Base-by-base conservation (phyloP, 441 rosid species). In the Adansonia gregorii region DNA sequence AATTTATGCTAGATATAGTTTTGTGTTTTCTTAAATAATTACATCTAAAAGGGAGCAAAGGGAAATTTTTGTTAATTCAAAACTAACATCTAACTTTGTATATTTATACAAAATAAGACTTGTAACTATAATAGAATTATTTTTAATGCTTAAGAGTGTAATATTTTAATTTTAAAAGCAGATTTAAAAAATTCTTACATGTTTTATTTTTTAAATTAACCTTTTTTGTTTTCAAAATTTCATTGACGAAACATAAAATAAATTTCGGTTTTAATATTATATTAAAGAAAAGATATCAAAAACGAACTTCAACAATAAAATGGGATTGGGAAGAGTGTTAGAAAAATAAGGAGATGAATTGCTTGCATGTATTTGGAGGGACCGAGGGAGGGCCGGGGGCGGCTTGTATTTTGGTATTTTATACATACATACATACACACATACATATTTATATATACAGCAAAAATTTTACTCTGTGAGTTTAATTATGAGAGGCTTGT, bases 401-500 rank as follows among this genome's bases (percentile, higher is more conserved):
- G 59, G 22, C 17, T 54, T 54, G 8, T 2, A n/a, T 54, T 54
- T 54, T n/a, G 7, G 20, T 54, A 54, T 54, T 54, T 15, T 54
- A 54, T 8, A 6, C n/a, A n/a, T 49, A n/a, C 1, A 54, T n/a
- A 54, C 52, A 35, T 4, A 35, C 39, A 35, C 3, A 35, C 52
- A 45, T 52, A 1, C 14, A 76, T 76, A 56, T 77, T 14, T 79
- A 82, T 83, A 85, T 84, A 84, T 79, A 80, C 64, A 75, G 19
- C 52, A 61, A 75, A 61, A 64, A 11, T 59, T 55, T 82, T 81
- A 82, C 82, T 4, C 79, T 78, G 65, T 6, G 51, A 78, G 67
- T 76, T 83, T 74, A 83, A 85, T 88, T 86, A 86, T 82, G 80
- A 78, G 80, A 46, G 61, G 76, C 80, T 85, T 83, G 87, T 85